Base-by-base conservation (phyloP, 2,329 filamentous ascomycete species). In the Xylariaceae sp. region DNA sequence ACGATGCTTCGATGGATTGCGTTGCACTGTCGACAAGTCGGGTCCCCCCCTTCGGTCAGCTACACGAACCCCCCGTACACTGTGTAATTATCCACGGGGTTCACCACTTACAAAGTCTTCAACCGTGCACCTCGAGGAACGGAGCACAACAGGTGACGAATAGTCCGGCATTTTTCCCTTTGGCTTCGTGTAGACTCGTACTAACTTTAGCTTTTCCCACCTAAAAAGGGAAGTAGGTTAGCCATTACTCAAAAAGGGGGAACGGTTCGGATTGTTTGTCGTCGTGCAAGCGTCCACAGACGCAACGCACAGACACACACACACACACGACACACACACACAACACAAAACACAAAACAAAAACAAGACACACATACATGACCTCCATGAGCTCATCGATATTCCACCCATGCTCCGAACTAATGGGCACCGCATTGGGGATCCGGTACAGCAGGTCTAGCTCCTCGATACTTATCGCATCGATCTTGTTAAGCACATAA, bases 401-500 rank as follows among this genome's bases (percentile, higher is more conserved):
- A 75, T 99, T 99, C 94, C 94, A 99, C 58, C 94, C 94, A 72
- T 93, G 88, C 77, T 99, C 94, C 37, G 93, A 94, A 73, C 92
- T 97, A 77, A 99, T 97, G 34, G 94, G 94, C 61, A 94, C 94
- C 11, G 94, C 92, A 73, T 97, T 96, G 53, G 94, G 94, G 66
- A 99, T 99, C 48, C 93, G 88, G 77, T 99, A 97, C 34, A 99
- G 82, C 62, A 99, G 79, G 76, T 99, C 94, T 62, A 99, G 82
- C 76, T 99, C 94, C 76, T 99, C 93, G 68, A 99, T 97, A 55
- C 90, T 93, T 73, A 99, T 97, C 57, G 92, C 86, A 76, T 99
- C 94, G 68, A 99, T 99, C 81, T 99, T 99, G 84, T 99, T 99
- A 70, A 99, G 82, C 48, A 95, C 94, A 77, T 99, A 99, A 57